These are phyloP conservation scores for Pseudogymnoascus sp. DNA, from an alignment of 2,329 filamentous ascomycete species.

Conservation along the genomic window DNA sequence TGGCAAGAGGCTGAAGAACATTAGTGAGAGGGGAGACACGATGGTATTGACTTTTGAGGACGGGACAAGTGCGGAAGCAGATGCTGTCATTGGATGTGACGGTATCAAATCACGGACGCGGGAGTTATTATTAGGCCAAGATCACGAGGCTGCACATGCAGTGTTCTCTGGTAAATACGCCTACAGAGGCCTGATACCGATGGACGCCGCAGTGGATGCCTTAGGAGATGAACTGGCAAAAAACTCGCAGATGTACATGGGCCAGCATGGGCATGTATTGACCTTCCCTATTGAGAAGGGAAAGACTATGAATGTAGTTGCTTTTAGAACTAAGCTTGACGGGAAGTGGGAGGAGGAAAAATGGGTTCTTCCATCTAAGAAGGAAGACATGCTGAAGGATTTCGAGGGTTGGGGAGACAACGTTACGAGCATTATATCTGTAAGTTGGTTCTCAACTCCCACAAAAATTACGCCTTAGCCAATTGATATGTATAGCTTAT, in stretches of 20 bases:
- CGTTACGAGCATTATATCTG: constrained; percentile 29
- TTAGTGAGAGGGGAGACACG: constrained; percentile 22
- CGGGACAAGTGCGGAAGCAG: constrained; percentile 34
- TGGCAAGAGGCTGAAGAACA: constrained; percentile 29
- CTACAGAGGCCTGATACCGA: constrained; percentile 50
- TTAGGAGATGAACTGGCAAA: constrained; percentile 38
- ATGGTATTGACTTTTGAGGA: constrained; percentile 35
- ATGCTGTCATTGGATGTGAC: constrained; percentile 51
- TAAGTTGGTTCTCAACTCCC: constrained; percentile 1
- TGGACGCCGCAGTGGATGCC: constrained; percentile 38
- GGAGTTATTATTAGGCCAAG: constrained; percentile 40
- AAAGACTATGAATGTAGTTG: constrained; percentile 36
- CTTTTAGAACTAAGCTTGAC: constrained; percentile 32
- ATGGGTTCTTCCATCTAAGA: constrained; percentile 33
- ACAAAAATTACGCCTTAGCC: constrained; percentile 17
- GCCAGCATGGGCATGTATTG: background rate
- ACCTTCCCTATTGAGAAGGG: background rate
- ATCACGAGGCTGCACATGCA: constrained; percentile 16
- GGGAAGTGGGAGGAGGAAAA: constrained; percentile 29
- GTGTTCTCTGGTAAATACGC: constrained; percentile 49
- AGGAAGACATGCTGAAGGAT: constrained; percentile 30
- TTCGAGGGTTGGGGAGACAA: constrained; percentile 31
- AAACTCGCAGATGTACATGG: constrained; percentile 30
- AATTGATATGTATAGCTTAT: constrained; percentile 33
- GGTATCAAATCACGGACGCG: constrained; percentile 53